Evolutionary conservation across 192 early-diverging fungal species (phyloP).

Genomic region (Coemansia sp.): DNA sequence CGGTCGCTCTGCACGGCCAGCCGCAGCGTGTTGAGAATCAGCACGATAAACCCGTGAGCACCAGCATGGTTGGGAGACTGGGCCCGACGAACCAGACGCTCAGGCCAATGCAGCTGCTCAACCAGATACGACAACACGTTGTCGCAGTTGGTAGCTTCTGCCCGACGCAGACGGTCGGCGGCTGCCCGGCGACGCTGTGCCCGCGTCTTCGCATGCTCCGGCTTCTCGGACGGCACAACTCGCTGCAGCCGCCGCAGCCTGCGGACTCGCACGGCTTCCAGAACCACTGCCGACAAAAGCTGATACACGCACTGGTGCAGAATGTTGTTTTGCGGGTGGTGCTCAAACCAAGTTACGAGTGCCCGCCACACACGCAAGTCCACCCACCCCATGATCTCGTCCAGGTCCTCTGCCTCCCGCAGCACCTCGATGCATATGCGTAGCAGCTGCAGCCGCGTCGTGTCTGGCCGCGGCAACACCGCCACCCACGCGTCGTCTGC

Average conservation of each 20-base stretch:
- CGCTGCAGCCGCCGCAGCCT: slow-evolving; percentile 16
- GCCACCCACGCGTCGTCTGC: slow-evolving; percentile 38
- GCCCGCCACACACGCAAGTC: slow-evolving; percentile 53
- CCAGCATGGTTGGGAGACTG: slow-evolving; percentile 46
- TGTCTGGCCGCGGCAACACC: slow-evolving; percentile 41
- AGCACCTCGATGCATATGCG: slow-evolving; percentile 42
- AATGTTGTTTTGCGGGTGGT: slow-evolving; percentile 54
- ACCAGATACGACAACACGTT: slow-evolving; percentile 47
- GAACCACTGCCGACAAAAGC: slow-evolving; percentile 31
- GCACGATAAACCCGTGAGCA: slow-evolving; percentile 42
- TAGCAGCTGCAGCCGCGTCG: slow-evolving; percentile 37
- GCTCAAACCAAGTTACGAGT: slow-evolving; percentile 45
- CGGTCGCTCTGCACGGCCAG: slow-evolving; percentile 47
- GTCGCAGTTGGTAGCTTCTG: slow-evolving; percentile 50
- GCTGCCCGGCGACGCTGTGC: slow-evolving; percentile 26
- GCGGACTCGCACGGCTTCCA: slow-evolving; percentile 46
- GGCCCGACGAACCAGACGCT: slow-evolving; percentile 44
- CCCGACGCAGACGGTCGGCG: slow-evolving; percentile 42
- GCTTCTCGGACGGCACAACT: not conserved
- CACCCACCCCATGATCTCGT: slow-evolving; percentile 48
- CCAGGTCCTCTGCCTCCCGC: slow-evolving; percentile 41
- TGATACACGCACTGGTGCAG: slow-evolving; percentile 45
- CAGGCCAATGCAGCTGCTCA: slow-evolving; percentile 46
- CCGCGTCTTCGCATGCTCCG: slow-evolving; percentile 1
- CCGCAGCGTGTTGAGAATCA: slow-evolving; percentile 52